Evolutionary conservation across 257 asterid species (phyloP).

Genomic region (Eucommia ulmoides): DNA sequence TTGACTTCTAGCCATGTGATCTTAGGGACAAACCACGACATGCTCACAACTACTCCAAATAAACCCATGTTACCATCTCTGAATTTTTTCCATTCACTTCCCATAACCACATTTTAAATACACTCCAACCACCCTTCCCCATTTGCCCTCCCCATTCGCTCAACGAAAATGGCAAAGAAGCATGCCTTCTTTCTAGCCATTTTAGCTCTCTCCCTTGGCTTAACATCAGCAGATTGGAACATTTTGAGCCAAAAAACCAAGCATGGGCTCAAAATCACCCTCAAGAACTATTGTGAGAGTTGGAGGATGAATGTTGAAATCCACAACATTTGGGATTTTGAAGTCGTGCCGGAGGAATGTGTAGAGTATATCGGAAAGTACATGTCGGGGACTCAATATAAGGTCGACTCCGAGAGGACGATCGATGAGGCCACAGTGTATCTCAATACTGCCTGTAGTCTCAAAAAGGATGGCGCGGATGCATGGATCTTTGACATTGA

Average conservation of each 20-base stretch:
- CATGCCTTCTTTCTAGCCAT: slow-evolving; percentile 14
- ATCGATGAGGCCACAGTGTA: slow-evolving; percentile 38
- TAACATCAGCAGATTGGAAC: slow-evolving; percentile 50
- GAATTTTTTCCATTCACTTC: too few relatives aligned
- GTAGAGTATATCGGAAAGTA: slow-evolving; percentile 41
- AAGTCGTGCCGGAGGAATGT: slow-evolving; percentile 60
- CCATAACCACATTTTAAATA: too few relatives aligned
- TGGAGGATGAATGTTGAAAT: slow-evolving; percentile 82
- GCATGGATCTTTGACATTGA: slow-evolving; percentile 72
- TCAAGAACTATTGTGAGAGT: slow-evolving; percentile 63
- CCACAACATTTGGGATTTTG: slow-evolving; percentile 42
- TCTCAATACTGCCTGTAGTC: slow-evolving; percentile 29
- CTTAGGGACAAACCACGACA: slow-evolving; percentile 2
- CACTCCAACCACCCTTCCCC: too few relatives aligned
- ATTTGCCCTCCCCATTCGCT: slow-evolving; percentile 15
- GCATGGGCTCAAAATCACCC: slow-evolving; percentile 33
- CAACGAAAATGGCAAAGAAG: slow-evolving; percentile 23
- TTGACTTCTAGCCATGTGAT: slow-evolving; percentile 8
- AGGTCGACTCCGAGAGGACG: slow-evolving; percentile 50
- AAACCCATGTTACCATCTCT: too few relatives aligned
- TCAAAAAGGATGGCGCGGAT: slow-evolving; percentile 48
- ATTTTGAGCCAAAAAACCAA: slow-evolving; percentile 32
- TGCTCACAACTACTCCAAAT: slow-evolving; percentile 18
- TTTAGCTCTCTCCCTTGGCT: slow-evolving; percentile 16
- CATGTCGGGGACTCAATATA: slow-evolving; percentile 68